Evolutionary conservation across 1,284 basidiomycete genomes (phyloP).

Genomic region (Trametes pubescens): DNA sequence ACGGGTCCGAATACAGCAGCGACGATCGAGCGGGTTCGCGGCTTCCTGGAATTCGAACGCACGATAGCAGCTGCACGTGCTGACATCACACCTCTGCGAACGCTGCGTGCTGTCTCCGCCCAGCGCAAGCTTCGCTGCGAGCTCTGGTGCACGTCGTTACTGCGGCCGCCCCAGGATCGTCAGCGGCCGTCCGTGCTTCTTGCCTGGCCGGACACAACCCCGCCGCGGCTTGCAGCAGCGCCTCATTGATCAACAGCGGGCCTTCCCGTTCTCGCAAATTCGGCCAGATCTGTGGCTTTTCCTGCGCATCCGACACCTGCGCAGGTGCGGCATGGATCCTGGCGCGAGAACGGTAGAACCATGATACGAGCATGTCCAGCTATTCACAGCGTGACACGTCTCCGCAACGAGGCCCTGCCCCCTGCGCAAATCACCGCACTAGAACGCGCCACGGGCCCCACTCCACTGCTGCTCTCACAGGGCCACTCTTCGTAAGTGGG

Average conservation of each 20-base stretch:
- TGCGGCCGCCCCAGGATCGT: conserved; percentile 15
- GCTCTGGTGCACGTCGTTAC: conserved; percentile 9
- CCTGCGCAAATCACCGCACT: conserved; percentile 18
- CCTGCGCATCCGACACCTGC: background rate
- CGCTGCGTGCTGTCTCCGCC: conserved; percentile 1
- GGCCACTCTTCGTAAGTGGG: conserved; percentile 9
- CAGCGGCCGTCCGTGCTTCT: background rate
- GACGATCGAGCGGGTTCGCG: conserved; percentile 26
- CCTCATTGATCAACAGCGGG: background rate
- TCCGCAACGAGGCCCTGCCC: conserved; percentile 23
- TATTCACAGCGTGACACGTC: conserved; percentile 7
- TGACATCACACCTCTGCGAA: conserved; percentile 1
- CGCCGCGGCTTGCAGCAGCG: background rate
- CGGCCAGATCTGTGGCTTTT: background rate
- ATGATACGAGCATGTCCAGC: background rate
- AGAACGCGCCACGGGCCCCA: conserved; percentile 18
- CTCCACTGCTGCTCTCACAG: conserved; percentile 26
- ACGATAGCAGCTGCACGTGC: conserved; percentile 15
- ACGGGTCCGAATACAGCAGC: conserved; percentile 27
- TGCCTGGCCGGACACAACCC: background rate
- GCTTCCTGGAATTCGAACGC: conserved; percentile 8
- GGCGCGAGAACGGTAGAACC: conserved; percentile 3
- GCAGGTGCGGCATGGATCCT: background rate
- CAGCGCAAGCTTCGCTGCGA: background rate
- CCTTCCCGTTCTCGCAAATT: background rate